Conservation (phyloP, 331 rosid genomes). For the Quercus tomentella region DNA sequence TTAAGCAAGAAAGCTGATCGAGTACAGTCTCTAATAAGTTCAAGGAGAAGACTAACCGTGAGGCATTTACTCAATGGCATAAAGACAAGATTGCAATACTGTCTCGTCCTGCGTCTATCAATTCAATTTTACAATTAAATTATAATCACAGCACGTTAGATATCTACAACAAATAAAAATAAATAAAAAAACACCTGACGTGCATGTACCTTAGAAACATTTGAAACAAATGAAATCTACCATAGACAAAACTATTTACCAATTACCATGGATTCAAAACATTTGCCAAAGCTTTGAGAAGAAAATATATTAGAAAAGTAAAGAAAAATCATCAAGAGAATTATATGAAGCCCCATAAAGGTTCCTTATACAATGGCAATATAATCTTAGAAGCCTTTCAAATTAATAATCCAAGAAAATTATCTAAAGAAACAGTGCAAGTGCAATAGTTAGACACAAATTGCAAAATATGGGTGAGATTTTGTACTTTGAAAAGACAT, state of each 20-base stretch:
- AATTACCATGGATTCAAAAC: background rate
- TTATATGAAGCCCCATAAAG: background rate
- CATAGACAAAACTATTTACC: background rate
- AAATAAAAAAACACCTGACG: background rate
- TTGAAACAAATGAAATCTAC: background rate
- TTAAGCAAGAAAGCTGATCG: no score
- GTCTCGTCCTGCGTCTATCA: background rate
- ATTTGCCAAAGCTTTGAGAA: background rate
- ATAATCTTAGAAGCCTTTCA: background rate
- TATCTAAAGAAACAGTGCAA: background rate
- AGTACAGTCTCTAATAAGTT: background rate
- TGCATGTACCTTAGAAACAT: background rate
- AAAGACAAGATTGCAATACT: background rate
- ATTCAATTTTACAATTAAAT: background rate
- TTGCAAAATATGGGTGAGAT: background rate
- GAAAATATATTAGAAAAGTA: background rate
- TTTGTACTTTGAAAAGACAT: background rate
- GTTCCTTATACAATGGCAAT: background rate
- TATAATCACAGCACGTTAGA: background rate
- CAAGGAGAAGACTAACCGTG: background rate
- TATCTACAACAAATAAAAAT: background rate
- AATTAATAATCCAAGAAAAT: background rate
- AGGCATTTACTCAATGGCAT: background rate
- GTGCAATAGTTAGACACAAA: background rate
- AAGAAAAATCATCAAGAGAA: background rate